phyloP scores from a whole-genome alignment of 2,329 filamentous ascomycete genomes.

The Trematosphaeria pertusa region DNA sequence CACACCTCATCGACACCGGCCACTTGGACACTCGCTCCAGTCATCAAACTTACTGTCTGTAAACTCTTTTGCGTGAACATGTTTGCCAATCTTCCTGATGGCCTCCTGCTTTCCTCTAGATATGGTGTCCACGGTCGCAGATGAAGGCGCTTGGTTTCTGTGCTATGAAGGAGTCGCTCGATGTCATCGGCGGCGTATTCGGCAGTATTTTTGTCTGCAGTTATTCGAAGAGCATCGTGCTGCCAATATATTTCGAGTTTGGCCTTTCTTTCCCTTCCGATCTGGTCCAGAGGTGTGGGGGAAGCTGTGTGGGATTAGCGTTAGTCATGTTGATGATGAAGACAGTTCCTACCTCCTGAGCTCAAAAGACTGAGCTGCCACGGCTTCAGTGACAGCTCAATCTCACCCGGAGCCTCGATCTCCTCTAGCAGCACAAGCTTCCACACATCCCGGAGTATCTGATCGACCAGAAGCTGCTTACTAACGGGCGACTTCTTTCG shows the following conservation, averaged over 20 bases:
- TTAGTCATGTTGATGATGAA: background rate
- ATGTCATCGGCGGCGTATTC: conserved; percentile 47
- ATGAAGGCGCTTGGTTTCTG: conserved; percentile 23
- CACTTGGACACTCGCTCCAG: conserved; percentile 29
- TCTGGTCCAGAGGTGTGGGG: conserved; percentile 32
- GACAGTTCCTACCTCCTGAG: conserved; percentile 26
- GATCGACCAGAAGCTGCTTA: conserved; percentile 42
- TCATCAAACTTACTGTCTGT: conserved; percentile 28
- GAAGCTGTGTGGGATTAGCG: conserved; percentile 21
- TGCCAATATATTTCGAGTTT: conserved; percentile 37
- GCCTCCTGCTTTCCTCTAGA: conserved; percentile 12
- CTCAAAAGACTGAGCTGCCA: conserved; percentile 44
- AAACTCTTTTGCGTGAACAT: conserved; percentile 26
- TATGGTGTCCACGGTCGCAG: conserved; percentile 30
- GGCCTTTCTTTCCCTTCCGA: conserved; percentile 35
- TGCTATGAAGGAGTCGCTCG: conserved; percentile 28
- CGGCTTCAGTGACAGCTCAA: conserved; percentile 41
- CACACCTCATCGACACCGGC: conserved; percentile 26
- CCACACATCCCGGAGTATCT: conserved; percentile 44
- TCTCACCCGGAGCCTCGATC: conserved; percentile 42
- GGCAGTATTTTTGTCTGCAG: conserved; percentile 44
- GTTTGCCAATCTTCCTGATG: conserved; percentile 11
- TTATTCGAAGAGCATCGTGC: conserved; percentile 43
- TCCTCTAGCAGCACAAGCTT: conserved; percentile 43
- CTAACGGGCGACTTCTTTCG: conserved; percentile 20